phyloP scores from a whole-genome alignment of 805 yeast species.

The Wickerhamomyces kurtzmanii region DNA sequence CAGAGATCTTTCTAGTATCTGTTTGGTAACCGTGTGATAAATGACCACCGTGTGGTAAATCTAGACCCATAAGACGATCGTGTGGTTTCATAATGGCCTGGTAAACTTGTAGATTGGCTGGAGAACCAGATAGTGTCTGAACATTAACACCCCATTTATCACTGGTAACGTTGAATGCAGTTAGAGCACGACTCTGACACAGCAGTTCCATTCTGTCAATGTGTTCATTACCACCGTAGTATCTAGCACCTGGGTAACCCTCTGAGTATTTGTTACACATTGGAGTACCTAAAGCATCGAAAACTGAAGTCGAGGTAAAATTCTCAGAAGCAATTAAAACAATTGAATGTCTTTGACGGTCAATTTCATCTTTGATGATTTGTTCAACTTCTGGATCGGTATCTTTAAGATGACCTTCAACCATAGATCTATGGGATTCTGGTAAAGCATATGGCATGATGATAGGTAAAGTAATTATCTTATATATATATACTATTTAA shows the following conservation, averaged over 20 bases:
- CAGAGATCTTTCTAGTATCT: conserved; percentile 79
- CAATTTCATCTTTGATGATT: conserved; percentile 67
- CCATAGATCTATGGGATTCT: conserved; percentile 52
- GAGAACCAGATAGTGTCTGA: conserved; percentile 92
- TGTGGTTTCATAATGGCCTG: conserved; percentile 83
- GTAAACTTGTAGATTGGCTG: conserved; percentile 91
- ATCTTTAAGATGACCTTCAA: conserved; percentile 54
- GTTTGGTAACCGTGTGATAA: conserved; percentile 96
- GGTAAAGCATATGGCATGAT: conserved; percentile 55
- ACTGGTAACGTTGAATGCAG: conserved; percentile 68
- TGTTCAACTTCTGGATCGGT: conserved; percentile 80
- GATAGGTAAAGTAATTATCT: neutral
- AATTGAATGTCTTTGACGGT: conserved; percentile 85
- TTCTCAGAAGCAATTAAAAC: conserved; percentile 93
- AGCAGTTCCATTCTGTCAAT: conserved; percentile 85
- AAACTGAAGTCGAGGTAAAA: conserved; percentile 90
- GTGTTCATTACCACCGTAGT: conserved; percentile 95
- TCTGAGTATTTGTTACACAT: conserved; percentile 98
- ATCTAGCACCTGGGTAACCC: conserved; percentile 97
- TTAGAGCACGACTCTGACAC: conserved; percentile 86
- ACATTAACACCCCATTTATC: conserved; percentile 96
- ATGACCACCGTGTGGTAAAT: conserved; percentile 98
- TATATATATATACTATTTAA: no score
- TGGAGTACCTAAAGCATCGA: conserved; percentile 90
- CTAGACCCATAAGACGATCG: conserved; percentile 95